These are phyloP conservation scores for Spirogloea muscicola DNA, from an alignment of 139 green algal species.

Conservation along the genomic window DNA sequence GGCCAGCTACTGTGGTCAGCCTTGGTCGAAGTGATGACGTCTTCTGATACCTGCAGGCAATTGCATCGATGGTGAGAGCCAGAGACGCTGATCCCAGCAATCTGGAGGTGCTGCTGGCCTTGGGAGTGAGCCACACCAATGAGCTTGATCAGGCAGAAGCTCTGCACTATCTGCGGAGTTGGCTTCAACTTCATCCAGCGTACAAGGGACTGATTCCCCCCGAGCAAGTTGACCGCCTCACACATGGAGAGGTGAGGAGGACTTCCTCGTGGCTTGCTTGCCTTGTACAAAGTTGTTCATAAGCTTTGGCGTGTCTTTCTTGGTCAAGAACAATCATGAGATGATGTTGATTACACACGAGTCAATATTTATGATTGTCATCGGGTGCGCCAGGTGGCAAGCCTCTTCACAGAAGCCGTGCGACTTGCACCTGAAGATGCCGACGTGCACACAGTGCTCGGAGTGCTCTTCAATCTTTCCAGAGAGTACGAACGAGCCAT, in stretches of 20 bases:
- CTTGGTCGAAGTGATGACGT: background rate
- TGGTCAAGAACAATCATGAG: no score
- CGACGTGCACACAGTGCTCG: conserved; percentile 78
- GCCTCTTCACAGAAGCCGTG: conserved; percentile 42
- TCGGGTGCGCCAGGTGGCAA: conserved; percentile 27
- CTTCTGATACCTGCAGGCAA: conserved; percentile 76
- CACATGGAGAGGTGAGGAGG: conserved; percentile 23
- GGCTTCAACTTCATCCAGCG: conserved; percentile 66
- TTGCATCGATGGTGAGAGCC: conserved; percentile 76
- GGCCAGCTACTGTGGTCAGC: background rate
- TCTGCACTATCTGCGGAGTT: conserved; percentile 64
- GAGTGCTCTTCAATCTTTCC: conserved; percentile 86
- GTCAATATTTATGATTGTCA: background rate
- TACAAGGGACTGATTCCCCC: conserved; percentile 20
- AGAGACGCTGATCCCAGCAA: conserved; percentile 71
- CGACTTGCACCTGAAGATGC: conserved; percentile 58
- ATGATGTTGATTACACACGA: no score
- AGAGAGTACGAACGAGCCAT: conserved; percentile 77
- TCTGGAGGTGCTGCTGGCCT: conserved; percentile 80
- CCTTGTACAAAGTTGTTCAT: background rate
- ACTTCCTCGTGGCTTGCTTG: background rate
- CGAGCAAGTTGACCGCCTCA: background rate
- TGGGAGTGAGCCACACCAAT: conserved; percentile 96
- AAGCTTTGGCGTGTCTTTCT: no score
- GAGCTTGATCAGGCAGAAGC: conserved; percentile 81